Base-by-base conservation (phyloP, 306 rosid genomes). In the Dryas octopetala region DNA sequence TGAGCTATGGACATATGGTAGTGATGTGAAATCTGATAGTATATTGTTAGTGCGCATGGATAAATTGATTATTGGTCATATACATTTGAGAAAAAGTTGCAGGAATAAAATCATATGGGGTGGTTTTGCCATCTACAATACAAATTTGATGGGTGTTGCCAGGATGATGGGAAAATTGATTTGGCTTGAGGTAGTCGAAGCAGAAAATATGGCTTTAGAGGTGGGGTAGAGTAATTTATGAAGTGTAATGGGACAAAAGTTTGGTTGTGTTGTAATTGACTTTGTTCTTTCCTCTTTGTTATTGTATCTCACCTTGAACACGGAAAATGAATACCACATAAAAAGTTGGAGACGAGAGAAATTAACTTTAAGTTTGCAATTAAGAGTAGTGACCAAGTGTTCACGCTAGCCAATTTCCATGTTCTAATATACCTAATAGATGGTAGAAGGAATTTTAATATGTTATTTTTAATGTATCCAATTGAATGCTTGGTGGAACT, bases 401-500 rank as follows among this genome's bases (percentile, higher is more conserved):
- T 4, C 8, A 23, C 19, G 44, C 32, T 32, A 38, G 23, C 41
- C n/a, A 13, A 10, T 43, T 43, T 66, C 48, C 9, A 16, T 55
- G 2, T 1, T 4, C 17, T 66, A 8, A 41, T 40, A 28, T 26
- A 26, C 60, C 28, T 2, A 17, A 52, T 52, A 7, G 23, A 40
- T 52, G 78, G 19, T 49, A 3, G 41, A 38, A 5, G 43, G 6
- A 16, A 49, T 46, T 12, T 16, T 49, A 26, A n/a, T 49, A 66
- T 49, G 7, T 7, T 63, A 10, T 17, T 53, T 52, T 15, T 12
- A 50, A 7, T 51, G 3, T 47, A 9, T 17, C 9, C 40, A 13
- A 57, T 55, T 28, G 67, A 66, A 54, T 57, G 43, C 68, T 66
- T 58, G 74, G 61, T 50, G 46, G 26, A 44, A 41, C 46, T 11